These are phyloP conservation scores for Fusarium gaditjirri DNA, from an alignment of 2,329 filamentous ascomycete species.

Conservation along the genomic window DNA sequence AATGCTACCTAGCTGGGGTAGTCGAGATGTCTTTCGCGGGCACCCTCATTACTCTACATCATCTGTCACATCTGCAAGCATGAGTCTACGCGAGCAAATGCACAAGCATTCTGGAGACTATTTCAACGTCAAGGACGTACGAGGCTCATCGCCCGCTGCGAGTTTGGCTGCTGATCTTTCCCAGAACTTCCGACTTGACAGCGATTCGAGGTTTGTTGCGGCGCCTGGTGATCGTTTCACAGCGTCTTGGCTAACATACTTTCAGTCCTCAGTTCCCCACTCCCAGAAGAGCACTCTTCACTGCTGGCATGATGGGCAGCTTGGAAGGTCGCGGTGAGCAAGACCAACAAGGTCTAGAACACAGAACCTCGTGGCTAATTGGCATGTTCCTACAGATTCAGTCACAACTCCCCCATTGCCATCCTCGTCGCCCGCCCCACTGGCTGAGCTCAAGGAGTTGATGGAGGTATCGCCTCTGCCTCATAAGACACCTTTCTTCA, in stretches of 20 bases:
- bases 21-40: constrained; percentile 63
- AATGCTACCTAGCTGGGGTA: constrained; percentile 70
- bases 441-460: constrained; percentile 84
- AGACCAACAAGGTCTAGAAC: background rate
- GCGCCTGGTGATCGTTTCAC: constrained; percentile 1
- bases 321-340: constrained; percentile 51
- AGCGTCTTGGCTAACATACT: constrained; percentile 35
- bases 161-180: constrained; percentile 94
- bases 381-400: constrained; percentile 63
- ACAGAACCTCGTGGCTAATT: constrained; percentile 36
- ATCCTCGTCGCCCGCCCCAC: constrained; percentile 81
- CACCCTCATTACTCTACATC: constrained; percentile 62
- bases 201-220: constrained; percentile 75
- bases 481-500: constrained; percentile 79
- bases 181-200: constrained; percentile 96
- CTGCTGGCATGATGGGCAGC: constrained; percentile 51
- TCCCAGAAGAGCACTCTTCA: constrained; percentile 55
- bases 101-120: constrained; percentile 72
- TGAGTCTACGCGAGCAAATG: constrained; percentile 83
- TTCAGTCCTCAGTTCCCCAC: constrained; percentile 55
- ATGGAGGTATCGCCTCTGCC: constrained; percentile 97
- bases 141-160: constrained; percentile 88
- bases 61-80: constrained; percentile 69
- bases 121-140: constrained; percentile 81
- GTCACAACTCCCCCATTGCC: constrained; percentile 85